Base-by-base conservation (phyloP, 176 grass and related monocot genomes). In the Zoysia japonica region DNA sequence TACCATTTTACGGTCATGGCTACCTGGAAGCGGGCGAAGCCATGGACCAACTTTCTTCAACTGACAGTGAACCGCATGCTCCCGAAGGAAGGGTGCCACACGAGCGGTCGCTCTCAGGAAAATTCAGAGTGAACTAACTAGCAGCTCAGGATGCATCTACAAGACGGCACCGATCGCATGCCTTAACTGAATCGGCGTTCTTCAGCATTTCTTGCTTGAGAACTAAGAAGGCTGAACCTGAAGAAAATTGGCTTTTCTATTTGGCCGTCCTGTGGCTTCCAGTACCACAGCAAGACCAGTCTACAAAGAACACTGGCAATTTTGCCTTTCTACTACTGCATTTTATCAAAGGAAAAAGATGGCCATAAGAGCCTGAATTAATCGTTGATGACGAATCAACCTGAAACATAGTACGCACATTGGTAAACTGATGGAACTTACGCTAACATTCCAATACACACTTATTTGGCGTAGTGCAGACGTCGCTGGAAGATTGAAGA, bases 1-100 rank as follows among this genome's bases (percentile, higher is more conserved):
- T 77, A 63, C 14, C 48, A n/a, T 64, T 45, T 11, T 5, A 56
- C 0, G 45, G 28, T 53, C 65, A 14, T 19, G 37, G 43, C 28
- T 14, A 38, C 6, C 83, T 62, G 3, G 67, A 65, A 78, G 47
- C 7, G 57, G 43, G 9, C 77, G 74, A 68, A 36, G 51, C 17
- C 61, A 71, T 20, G 20, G 3, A 1, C 36, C 13, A 68, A 49
- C 84, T 80, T 86, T 86, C 70, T 1, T 28, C 36, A 44, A 36
- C 16, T 61, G 84, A 80, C 75, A 86, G 55, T 37, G 52, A 75
- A 15, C 2, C 37, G 68, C 69, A 6, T 73, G 60, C 56, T 61
- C 41, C 5, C 44, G 40, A 75, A 75, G 36, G 16, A 37, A 45
- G 73, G 56, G 46, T 9, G 61, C 43, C 61, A 77, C 71, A 41